Base-by-base conservation (phyloP, 2,329 filamentous ascomycete species). In the Fusarium ramigenum region DNA sequence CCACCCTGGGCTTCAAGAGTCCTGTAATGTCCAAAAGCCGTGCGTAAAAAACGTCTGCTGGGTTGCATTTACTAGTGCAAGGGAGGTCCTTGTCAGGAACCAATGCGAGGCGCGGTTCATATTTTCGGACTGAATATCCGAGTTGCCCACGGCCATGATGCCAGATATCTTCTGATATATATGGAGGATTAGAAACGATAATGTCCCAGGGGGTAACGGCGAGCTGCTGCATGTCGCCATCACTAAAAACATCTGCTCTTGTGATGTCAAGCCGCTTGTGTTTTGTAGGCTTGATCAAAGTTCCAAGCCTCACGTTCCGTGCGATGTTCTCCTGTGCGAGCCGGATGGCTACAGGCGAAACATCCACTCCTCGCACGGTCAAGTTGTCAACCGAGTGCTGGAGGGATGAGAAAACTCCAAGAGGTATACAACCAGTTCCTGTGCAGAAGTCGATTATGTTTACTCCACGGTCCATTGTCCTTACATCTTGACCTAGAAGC, bases 101-200 rank as follows among this genome's bases (percentile, higher is more conserved):
- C 19, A 98, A 86, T 1, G 96, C 96, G 18, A 93, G 82, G 72
- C 85, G 89, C 7, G 96, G 96, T 82, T 99, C 96, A 79, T 90
- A 94, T 50, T 90, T 90, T 21, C 94, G 89, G 36, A 98, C 96
- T 18, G 93, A 96, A 77, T 93, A 95, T 12, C 88, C 89, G 49
- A 86, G 73, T 37, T 85, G 81, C 21, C 81, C 82, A 16, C 76
- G 75, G 23, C 83, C 84, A 7, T 80, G 72, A 40, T 80, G 66
- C 84, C 84, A 86, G 15, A 82, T 77, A 43, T 79, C 74, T 0
- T 85, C 83, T 4, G 95, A 97, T 57, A 98, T 92, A 80, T 98
- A 98, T 1, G 96, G 96, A 21, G 96, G 96, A 78, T 99, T 99
- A 4, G 93, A 93, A 40, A 96, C 88, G 4, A 99, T 82, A 8